phyloP scores from a whole-genome alignment of 2,329 filamentous ascomycete species.

The Periglandula ipomoeae region DNA sequence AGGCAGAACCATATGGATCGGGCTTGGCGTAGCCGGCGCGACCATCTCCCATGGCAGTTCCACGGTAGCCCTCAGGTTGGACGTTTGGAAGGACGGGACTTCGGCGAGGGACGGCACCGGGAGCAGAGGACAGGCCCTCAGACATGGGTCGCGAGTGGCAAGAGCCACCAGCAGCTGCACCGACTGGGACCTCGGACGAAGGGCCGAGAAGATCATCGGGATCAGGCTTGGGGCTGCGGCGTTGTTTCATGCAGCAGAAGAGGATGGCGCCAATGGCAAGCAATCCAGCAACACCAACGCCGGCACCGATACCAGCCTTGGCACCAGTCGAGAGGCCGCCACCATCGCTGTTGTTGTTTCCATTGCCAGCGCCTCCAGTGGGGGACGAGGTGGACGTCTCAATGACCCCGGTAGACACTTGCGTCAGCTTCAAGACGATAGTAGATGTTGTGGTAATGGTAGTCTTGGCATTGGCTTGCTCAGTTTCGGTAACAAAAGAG shows the following conservation, averaged over 20 bases:
- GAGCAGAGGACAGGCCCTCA: slow-evolving; percentile 15
- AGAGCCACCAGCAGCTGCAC: slow-evolving; percentile 16
- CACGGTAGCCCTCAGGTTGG: slow-evolving; percentile 27
- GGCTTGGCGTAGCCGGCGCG: slow-evolving; percentile 31
- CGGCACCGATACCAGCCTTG: slow-evolving; percentile 35
- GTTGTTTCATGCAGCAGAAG: slow-evolving; percentile 22
- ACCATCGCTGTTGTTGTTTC: slow-evolving; percentile 11
- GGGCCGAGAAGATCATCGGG: slow-evolving; percentile 30
- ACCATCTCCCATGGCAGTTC: slow-evolving; percentile 29
- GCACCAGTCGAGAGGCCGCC: slow-evolving; percentile 30
- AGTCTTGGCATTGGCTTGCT: slow-evolving; percentile 25
- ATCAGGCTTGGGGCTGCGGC: slow-evolving; percentile 23
- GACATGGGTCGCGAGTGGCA: slow-evolving; percentile 21
- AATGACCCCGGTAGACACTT: slow-evolving; percentile 21
- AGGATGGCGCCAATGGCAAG: slow-evolving; percentile 20
- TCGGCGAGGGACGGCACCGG: slow-evolving; percentile 18
- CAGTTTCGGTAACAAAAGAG: slow-evolving; percentile 23
- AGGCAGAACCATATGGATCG: slow-evolving; percentile 22
- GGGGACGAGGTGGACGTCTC: slow-evolving; percentile 18
- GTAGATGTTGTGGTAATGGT: slow-evolving; percentile 30
- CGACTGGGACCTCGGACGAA: slow-evolving; percentile 34
- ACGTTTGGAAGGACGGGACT: slow-evolving; percentile 15
- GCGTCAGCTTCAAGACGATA: slow-evolving; percentile 24
- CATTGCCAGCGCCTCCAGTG: slow-evolving; percentile 16
- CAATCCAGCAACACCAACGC: slow-evolving; percentile 27